Evolutionary conservation across 2,329 filamentous ascomycete species (phyloP), one percentile per base, ranked within the genome.

Genomic region (Penicillium sp.): DNA sequence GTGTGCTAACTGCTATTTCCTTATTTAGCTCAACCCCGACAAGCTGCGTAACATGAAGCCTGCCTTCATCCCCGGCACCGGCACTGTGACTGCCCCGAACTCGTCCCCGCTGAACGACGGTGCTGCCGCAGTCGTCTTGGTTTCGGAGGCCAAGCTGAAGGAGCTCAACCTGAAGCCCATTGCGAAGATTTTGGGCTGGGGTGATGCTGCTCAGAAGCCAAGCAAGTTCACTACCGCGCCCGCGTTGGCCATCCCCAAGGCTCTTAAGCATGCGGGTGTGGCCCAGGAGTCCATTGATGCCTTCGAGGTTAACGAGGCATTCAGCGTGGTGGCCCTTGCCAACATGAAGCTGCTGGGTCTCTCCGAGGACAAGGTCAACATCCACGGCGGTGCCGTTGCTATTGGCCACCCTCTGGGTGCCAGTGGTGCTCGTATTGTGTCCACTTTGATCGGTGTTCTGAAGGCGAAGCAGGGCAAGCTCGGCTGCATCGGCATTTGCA

Each of bases 291-390:
- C 88, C 52, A 80, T 98, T 50, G 92, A 97, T 66, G 93, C 84
- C 62, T 98, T 93, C 72, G 93, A 98, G 80, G 96, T 98, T 80
- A 98, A 98, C 79, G 93, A 98, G 79, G 93, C 93, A 37, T 98
- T 98, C 79, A 93, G 88, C 56, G 93, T 95, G 43, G 93, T 98
- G 56, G 89, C 93, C 33, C 81, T 98, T 45, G 91, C 93, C 60
- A 98, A 98, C 79, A 84, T 95, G 76, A 95, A 98, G 82, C 73
- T 97, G 47, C 83, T 98, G 35, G 80, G 79, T 54, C 76, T 98
- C 49, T 78, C 79, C 57, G 81, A 88, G 58, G 88, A 91, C 52
- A 95, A 90, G 75, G 91, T 98, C 69, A 98, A 98, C 76, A 78
- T 97, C 49, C 92, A 90, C 66, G 93, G 93, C 66, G 93, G 93